These are phyloP conservation scores for Agroathelia rolfsii DNA, from an alignment of 1,284 basidiomycete species.

Conservation along the genomic window DNA sequence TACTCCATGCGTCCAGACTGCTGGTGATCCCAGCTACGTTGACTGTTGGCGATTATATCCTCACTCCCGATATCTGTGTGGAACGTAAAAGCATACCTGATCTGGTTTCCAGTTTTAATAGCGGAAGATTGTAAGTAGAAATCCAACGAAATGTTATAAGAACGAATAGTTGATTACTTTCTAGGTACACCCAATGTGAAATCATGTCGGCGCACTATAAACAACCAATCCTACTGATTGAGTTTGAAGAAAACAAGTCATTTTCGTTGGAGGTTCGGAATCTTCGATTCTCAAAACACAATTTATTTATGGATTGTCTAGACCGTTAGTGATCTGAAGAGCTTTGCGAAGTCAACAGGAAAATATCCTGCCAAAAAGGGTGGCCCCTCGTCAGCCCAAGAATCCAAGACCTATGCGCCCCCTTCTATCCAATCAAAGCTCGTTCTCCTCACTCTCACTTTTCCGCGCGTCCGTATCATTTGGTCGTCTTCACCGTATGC, in stretches of 20 bases:
- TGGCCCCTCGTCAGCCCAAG: conserved; percentile 26
- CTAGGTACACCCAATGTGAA: conserved; percentile 94
- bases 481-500: conserved; percentile 96
- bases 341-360: conserved; percentile 44
- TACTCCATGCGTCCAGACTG: conserved; percentile 79
- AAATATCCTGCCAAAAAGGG: conserved; percentile 48
- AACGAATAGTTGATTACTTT: background rate
- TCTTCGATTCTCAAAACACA: conserved; percentile 2
- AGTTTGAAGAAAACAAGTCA: conserved; percentile 95
- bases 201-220: conserved; percentile 95
- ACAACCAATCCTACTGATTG: conserved; percentile 89
- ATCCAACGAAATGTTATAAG: background rate
- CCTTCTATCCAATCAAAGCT: conserved; percentile 77
- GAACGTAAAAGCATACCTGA: conserved; percentile 94
- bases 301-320: conserved; percentile 16
- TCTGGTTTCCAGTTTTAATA: conserved; percentile 86
- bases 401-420: conserved; percentile 30
- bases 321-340: conserved; percentile 52
- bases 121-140: conserved; percentile 77
- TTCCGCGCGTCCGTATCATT: conserved; percentile 86
- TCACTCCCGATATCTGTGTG: conserved; percentile 92
- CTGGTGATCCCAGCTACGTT: conserved; percentile 85
- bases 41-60: conserved; percentile 92
- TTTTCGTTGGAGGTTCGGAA: conserved; percentile 76
- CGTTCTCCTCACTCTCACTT: conserved; percentile 80